Evolutionary conservation across 2,329 filamentous ascomycete species (phyloP), one percentile per base, ranked within the genome.

Genomic region (Aspergillus proliferans): DNA sequence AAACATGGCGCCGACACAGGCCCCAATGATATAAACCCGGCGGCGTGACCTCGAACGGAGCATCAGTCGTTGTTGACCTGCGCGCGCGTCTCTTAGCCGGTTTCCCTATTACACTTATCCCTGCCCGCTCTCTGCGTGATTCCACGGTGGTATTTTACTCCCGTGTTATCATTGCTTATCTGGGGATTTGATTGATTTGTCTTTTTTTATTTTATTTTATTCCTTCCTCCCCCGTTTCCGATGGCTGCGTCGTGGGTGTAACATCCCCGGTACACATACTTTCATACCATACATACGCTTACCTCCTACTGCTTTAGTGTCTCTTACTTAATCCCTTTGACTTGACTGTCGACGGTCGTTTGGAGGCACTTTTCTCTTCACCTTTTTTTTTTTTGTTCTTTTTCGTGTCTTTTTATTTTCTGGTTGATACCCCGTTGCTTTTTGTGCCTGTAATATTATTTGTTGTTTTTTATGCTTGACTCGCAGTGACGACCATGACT

Each of bases 21-120:
- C 65, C 66, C 67, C 67, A 68, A 71, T 72, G 69, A 71, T 72
- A 72, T 72, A 72, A 72, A 72, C 69, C 38, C 69, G 64, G 62
- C 66, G 66, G 66, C 69, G 68, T 70, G 66, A 71, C 69, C 68
- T 71, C 68, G 69, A 70, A 53, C 19, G 30, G 36, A 46, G 21
- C 34, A 38, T 34, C n/a, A 38, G 18, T 38, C 18, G 19, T 49
- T 52, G 48, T 53, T 56, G 52, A 19, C 38, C 34, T 18, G 34
- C 34, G 34, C 33, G 33, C 38, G 38, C 38, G 38, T 40, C 38
- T 40, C 38, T 40, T 40, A 6, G 18, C 34, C 34, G n/a, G 34
- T 52, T 57, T 59, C 46, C 55, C 58, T 53, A 60, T 55, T 30
- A 30, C 10, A 4, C 26, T 12, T 30, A 30, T 30, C 26, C 26